Evolutionary conservation across 257 asterid species (phyloP).

Genomic region (Solanum bukasovii): DNA sequence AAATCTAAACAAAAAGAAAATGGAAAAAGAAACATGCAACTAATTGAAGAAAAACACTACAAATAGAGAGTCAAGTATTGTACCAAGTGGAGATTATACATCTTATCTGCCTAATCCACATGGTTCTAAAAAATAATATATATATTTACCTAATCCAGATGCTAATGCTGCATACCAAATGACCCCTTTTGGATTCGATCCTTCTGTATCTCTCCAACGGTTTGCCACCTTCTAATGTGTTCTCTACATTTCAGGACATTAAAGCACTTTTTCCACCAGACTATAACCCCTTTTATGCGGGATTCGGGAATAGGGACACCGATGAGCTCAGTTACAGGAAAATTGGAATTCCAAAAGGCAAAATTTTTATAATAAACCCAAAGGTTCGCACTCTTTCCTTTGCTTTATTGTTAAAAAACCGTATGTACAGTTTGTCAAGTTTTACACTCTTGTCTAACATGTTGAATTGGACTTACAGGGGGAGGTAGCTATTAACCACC

Average conservation of each 20-base stretch:
- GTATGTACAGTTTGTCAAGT: background rate
- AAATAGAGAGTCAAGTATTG: background rate
- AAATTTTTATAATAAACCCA: constrained; percentile 91
- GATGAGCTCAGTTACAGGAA: constrained; percentile 97
- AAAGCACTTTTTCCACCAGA: constrained; percentile 96
- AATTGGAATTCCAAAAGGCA: constrained; percentile 98
- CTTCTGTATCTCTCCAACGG: background rate
- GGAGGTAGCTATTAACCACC: constrained; percentile 93
- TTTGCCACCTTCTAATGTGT: background rate
- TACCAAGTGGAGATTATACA: background rate
- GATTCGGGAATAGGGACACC: constrained; percentile 95
- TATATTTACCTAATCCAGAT: no score
- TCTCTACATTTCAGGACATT: constrained; percentile 55
- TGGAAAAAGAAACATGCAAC: background rate
- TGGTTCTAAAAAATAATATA: background rate
- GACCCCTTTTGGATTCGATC: background rate
- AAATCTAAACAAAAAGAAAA: background rate
- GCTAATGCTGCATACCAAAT: background rate
- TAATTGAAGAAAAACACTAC: background rate
- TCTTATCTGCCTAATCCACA: background rate
- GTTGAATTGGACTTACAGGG: constrained; percentile 43
- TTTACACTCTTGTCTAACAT: background rate
- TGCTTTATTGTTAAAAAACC: background rate
- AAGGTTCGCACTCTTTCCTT: constrained; percentile 36
- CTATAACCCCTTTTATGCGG: constrained; percentile 94